Evolutionary conservation across 805 yeast species (phyloP).

Genomic region (Ogataea allantospora): DNA sequence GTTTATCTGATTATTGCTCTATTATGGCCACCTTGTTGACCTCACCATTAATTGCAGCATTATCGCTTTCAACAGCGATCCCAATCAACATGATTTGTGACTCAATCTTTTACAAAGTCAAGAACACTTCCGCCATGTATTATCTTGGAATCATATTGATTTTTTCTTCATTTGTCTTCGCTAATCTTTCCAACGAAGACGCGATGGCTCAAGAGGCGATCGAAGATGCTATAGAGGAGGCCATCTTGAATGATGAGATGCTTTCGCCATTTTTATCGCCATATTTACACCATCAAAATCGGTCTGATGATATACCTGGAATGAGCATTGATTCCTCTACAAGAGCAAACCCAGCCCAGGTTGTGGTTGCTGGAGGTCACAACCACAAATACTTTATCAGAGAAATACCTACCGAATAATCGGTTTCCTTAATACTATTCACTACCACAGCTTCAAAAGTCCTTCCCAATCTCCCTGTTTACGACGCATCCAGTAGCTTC

Average conservation of each 20-base stretch:
- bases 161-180: conserved; percentile 44
- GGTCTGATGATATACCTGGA: conserved; percentile 26
- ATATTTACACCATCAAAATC: conserved; percentile 14
- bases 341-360: conserved; percentile 17
- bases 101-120: conserved; percentile 36
- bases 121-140: conserved; percentile 35
- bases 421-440: conserved; percentile 3
- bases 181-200: conserved; percentile 45
- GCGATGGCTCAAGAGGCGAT: conserved; percentile 46
- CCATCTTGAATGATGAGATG: conserved; percentile 44
- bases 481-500: conserved; percentile 80
- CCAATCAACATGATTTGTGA: conserved; percentile 53
- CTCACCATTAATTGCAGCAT: conserved; percentile 51
- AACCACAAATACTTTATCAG: conserved; percentile 36
- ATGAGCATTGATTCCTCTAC: conserved; percentile 21
- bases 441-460: conserved; percentile 54
- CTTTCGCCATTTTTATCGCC: conserved; percentile 50
- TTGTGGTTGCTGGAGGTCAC: conserved; percentile 35
- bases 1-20: conserved; percentile 48
- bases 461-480: conserved; percentile 59
- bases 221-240: conserved; percentile 47
- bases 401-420: conserved; percentile 19
- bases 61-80: conserved; percentile 50
- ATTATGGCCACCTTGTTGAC: conserved; percentile 52
- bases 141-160: conserved; percentile 48